Evolutionary conservation across 352 stramenopile species (phyloP), one percentile per base, ranked within the genome.

Genomic region (Stramenopiles sp.): DNA sequence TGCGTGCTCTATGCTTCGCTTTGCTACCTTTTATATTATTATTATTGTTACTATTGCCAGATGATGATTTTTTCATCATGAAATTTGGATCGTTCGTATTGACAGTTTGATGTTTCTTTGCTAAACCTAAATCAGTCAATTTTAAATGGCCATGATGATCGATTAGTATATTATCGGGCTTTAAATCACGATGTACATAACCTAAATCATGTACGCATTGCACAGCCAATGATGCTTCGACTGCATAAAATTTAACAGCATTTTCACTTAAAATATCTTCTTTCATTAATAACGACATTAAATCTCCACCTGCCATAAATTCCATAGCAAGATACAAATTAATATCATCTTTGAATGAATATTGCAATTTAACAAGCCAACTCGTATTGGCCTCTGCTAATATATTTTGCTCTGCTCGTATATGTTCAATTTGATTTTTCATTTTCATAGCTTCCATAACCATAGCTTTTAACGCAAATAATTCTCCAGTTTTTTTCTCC

Each of bases 241-340:
- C 95, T 79, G 98, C 96, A 85, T 99, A 99, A 81, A 99, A 97
- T 74, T 88, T 87, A 63, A 90, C 92, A 4, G 65, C n/a, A n/a
- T n/a, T n/a, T n/a, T n/a, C n/a, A n/a, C n/a, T n/a, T n/a, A n/a
- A n/a, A n/a, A n/a, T 99, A 85, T 99, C 96, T 81, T 99, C 88
- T 79, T 98, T 98, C 85, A 99, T 98, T 32, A 99, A 87, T 27
- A 99, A 83, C 77, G 90, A 95, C 96, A 99, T 99, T 78, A 99
- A 88, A 86, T 99, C 96, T 63, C 97, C 97, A 0, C 97, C 97
- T 1, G 94, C 92, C 31, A 99, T 85, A 82, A 96, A 99, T 86
- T 99, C 97, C 96, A 99, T 99, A 43, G 98, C 93, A 94, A 95
- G 93, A 81, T 92, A 92, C 0, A 94, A 79, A 83, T 93, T 74